Evolutionary conservation across 768 basidiomycete species (phyloP), one percentile per base, ranked within the genome.

Genomic region (Suillus subalutaceus): DNA sequence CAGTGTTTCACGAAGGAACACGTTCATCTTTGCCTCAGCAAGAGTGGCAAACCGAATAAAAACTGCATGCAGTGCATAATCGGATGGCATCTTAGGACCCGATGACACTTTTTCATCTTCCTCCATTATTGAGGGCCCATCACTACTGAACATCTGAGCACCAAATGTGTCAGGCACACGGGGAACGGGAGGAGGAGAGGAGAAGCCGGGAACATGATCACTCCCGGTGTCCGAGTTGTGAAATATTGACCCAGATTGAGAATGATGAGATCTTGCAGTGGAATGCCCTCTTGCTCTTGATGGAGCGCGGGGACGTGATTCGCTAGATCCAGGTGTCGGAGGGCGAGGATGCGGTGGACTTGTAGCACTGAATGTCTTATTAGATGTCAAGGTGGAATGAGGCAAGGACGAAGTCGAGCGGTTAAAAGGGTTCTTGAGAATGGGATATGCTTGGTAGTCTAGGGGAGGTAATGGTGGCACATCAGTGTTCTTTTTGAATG

Each of bases 1-100:
- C 70, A 90, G 75, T 50, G 85, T 82, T 66, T 89, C 84, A 12
- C 85, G 85, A 63, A 96, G 80, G 72, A 94, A 94, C 4, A 78
- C 75, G 13, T 90, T 86, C n/a, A 96, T 90, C 72, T 94, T 94
- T 37, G 80, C 80, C 76, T 97, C 94, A 2, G 93, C 92, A 6
- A 86, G 81, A 1, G 89, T 85, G 10, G 91, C 92, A 71, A 96
- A 96, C 3, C 91, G 89, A 50, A 93, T 92, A 74, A 96, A 95
- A 7, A 96, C 85, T 0, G 93, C 92, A 72, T 94, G 92, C 15
- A 96, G 79, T 2, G 95, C 95, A 71, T 91, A 96, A 71, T 96
- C 95, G 0, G 90, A 89, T 2, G 95, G 94, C 13, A 91, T 93
- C 73, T 88, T 91, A 0, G 91, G 90, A 59, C 91, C 90, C 71